Evolutionary conservation across 768 basidiomycete species (phyloP), one percentile per base, ranked within the genome.

Genomic region (Pisolithus tinctorius): DNA sequence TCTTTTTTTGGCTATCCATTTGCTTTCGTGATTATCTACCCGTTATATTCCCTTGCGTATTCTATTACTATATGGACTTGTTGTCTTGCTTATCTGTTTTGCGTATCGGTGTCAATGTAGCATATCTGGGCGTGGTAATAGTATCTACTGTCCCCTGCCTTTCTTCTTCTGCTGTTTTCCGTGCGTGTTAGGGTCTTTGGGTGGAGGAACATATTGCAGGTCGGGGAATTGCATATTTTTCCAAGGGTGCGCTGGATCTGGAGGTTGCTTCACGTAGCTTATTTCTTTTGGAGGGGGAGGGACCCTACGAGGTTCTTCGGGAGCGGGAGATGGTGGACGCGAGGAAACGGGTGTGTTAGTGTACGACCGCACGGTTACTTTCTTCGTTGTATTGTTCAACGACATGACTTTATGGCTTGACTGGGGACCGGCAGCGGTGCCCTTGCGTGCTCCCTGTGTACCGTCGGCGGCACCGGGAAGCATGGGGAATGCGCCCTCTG

Each of bases 371-470:
- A 86, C 69, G 2, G 67, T 74, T 20, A 81, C 74, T 51, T 70
- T 75, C 44, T 77, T 77, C 26, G 74, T 77, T 51, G 74, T 74
- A 8, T 72, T 67, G 49, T 77, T 76, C 31, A 87, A 58, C 10
- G 85, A 84, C 20, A 86, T 57, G 11, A 84, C 80, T 60, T 78
- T 83, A 54, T 80, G 81, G 1, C 76, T 72, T 44, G 75, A 68
- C 14, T 71, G 63, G 13, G 58, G 58, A 1, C 72, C 64, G 20
- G 57, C 42, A 2, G 63, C 43, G 37, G 56, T 53, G 36, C 56
- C 17, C 41, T 74, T 74, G 20, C 20, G 20, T 20, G 20, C 20
- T 20, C 20, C 20, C 20, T 20, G 20, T 20, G 20, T 20, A 20
- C 20, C 20, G 20, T 2, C 20, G 20, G 20, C 20, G 20, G 20